Evolutionary conservation across 192 early-diverging fungal genomes (phyloP).

Genomic region (Coemansia sp.): DNA sequence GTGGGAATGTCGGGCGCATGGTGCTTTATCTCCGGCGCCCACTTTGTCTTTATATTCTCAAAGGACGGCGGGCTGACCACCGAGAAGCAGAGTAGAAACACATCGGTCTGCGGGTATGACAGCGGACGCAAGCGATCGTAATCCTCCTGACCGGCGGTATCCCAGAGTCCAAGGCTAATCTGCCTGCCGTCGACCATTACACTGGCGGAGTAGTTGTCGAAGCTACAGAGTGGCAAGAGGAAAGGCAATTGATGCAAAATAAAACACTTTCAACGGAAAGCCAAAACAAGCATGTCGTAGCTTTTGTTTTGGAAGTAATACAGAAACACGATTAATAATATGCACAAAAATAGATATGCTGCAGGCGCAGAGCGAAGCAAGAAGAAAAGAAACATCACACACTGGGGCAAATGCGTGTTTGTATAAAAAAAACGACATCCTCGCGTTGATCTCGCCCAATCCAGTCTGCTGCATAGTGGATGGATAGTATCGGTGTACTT

Average conservation of each 20-base stretch:
- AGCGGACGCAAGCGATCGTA: constrained; percentile 97
- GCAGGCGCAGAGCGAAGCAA: not conserved
- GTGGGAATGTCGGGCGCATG: constrained; percentile 91
- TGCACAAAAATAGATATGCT: constrained; percentile 1
- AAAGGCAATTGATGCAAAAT: not conserved
- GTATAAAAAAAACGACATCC: not conserved
- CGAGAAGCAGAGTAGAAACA: constrained; percentile 98
- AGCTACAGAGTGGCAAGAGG: constrained; percentile 46
- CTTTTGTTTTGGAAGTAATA: too few species aligned
- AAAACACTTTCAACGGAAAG: not conserved
- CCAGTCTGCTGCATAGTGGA: not conserved
- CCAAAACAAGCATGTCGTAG: not conserved
- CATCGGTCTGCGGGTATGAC: constrained; percentile 98
- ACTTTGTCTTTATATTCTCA: constrained; percentile 98
- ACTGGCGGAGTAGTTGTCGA: constrained; percentile 99
- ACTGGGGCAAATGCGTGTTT: not conserved
- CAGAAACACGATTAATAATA: not conserved
- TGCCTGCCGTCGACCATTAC: constrained; percentile 99
- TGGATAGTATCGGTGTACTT: constrained; percentile 43
- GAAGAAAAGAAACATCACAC: not conserved
- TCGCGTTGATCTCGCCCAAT: not conserved
- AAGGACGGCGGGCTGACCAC: constrained; percentile 93
- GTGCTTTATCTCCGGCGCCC: constrained; percentile 94
- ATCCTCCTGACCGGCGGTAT: constrained; percentile 99
- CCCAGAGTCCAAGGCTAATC: constrained; percentile 97